Conservation (phyloP, 495 filamentous ascomycete genomes). For the Cairneyella variabilis region DNA sequence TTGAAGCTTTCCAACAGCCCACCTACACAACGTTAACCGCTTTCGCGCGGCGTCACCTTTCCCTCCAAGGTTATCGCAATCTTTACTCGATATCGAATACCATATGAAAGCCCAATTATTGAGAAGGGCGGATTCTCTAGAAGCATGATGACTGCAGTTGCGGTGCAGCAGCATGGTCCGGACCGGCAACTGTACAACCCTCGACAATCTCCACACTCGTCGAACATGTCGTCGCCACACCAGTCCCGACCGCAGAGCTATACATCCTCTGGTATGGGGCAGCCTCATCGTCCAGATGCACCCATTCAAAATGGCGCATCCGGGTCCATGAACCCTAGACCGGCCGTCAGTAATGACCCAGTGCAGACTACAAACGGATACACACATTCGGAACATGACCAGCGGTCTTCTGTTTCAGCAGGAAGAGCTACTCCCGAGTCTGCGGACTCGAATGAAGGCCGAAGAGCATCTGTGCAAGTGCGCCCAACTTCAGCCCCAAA, state of each 20-base stretch:
- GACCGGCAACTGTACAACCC: constrained; percentile 24
- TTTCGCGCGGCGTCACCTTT: no score
- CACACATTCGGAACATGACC: constrained; percentile 1
- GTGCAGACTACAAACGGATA: constrained; percentile 11
- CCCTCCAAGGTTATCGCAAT: no score
- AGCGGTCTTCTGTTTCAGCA: not conserved
- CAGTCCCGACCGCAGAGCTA: constrained; percentile 44
- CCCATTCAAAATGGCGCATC: constrained; percentile 16
- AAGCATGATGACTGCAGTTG: constrained; percentile 25
- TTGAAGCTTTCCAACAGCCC: not conserved
- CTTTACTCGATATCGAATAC: constrained; percentile 9
- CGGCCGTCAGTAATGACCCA: constrained; percentile 23
- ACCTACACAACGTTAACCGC: no score
- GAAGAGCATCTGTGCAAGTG: constrained; percentile 7
- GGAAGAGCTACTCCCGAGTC: not conserved
- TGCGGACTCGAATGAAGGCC: not conserved
- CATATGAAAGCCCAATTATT: not conserved
- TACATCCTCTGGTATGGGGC: constrained; percentile 19
- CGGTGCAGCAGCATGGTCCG: constrained; percentile 19
- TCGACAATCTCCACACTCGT: constrained; percentile 24
- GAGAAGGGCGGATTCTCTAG: constrained; percentile 17
- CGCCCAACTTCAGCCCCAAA: constrained; percentile 20
- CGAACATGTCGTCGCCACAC: constrained; percentile 20
- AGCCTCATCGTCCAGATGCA: constrained; percentile 14
- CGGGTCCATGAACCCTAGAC: constrained; percentile 9